Evolutionary conservation across 495 filamentous ascomycete genomes (phyloP), one percentile per base, ranked within the genome.

Genomic region (Penicillium desertorum): DNA sequence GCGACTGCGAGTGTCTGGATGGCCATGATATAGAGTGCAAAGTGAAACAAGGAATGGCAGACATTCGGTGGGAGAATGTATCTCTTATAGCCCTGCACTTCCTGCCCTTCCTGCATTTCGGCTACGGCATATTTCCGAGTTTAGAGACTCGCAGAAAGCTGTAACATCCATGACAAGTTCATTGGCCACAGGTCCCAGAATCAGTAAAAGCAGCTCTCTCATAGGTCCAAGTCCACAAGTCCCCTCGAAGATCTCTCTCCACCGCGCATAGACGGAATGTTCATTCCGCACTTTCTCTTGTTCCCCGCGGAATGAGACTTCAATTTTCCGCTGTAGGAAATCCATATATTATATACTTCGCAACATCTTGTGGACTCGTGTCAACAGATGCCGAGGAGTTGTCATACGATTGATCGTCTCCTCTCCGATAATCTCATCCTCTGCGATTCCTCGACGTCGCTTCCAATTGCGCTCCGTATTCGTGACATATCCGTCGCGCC

Each of bases 1-100:
- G 73, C 76, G 54, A 82, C 55, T 19, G 68, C 75, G 6, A 77
- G 51, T 2, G 73, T 77, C 64, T 81, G 79, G 27, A 73, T 37
- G 2, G 75, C 62, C 76, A 83, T 79, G 57, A n/a, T 48, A 37
- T 48, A 37, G 5, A 20, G 12, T 32, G 19, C 20, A 16, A 39
- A 20, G 12, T 32, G 19, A 27, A 16, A 39, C 51, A 46, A 17
- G 17, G 17, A 43, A 36, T 16, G 19, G n/a, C 30, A 54, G 22
- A 9, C 16, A 7, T 51, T 19, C 19, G n/a, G 17, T 25, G 19
- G 44, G 32, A 48, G 47, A 19, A 42, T 22, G 54, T 23, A 44
- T 29, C 50, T 53, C 54, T 57, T 57, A 58, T 61, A 53, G 16
- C 34, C 30, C 11, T 14, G 4, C 9, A 14, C 19, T 22, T 22